Conservation (phyloP, 495 filamentous ascomycete genomes). For the Neurospora discreta region DNA sequence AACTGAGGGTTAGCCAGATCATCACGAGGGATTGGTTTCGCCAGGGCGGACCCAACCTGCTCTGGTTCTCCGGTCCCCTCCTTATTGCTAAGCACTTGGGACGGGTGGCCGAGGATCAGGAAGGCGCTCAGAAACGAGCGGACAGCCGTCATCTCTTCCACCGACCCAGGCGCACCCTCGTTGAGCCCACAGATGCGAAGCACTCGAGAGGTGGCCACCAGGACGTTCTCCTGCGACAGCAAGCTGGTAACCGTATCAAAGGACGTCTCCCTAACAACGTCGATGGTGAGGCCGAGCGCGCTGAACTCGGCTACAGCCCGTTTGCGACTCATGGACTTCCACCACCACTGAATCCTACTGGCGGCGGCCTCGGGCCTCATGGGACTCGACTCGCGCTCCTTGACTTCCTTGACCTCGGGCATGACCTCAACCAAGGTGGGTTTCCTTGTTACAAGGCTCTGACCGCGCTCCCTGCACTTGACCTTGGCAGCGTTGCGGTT, state of each 20-base stretch:
- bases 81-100: conserved; percentile 77
- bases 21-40: conserved; percentile 36
- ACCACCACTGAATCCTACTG: conserved; percentile 62
- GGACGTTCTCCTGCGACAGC: conserved; percentile 63
- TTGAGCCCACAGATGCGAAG: conserved; percentile 68
- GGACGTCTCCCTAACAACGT: conserved; percentile 56
- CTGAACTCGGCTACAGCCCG: conserved; percentile 54
- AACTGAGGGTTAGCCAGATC: conserved; percentile 46
- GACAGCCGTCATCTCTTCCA: conserved; percentile 67
- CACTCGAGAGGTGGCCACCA: conserved; percentile 57
- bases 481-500: conserved; percentile 43
- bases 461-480: conserved; percentile 47
- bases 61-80: conserved; percentile 64
- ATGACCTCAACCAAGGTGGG: conserved; percentile 30
- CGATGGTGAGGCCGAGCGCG: conserved; percentile 60
- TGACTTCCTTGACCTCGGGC: conserved; percentile 44
- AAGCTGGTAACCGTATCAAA: conserved; percentile 76
- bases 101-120: conserved; percentile 83
- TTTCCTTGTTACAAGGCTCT: conserved; percentile 48
- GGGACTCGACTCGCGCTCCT: conserved; percentile 35
- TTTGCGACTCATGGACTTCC: conserved; percentile 53
- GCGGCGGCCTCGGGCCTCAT: conserved; percentile 59
- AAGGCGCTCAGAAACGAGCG: conserved; percentile 88
- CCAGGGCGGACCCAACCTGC: conserved; percentile 42
- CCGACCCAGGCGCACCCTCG: conserved; percentile 54